Base-by-base conservation (phyloP, 1,284 basidiomycete species). In the Athelia psychrophila region DNA sequence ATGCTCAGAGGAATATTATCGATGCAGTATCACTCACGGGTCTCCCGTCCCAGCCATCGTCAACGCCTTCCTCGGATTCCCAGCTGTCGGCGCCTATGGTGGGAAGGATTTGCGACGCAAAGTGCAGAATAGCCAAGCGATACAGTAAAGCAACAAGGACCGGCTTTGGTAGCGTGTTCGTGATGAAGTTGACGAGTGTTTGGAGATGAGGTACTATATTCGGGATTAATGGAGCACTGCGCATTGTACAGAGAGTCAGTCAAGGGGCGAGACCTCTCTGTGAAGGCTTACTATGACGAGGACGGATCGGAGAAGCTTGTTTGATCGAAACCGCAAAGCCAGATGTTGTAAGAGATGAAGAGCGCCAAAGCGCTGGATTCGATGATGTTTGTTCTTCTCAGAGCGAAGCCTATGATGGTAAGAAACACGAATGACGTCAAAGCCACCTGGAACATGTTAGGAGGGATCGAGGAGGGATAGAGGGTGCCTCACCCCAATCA, bases 331-430 rank as follows among this genome's bases (percentile, higher is more conserved):
- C 88, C 88, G 62, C 88, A 90, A 36, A 91, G 74, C 88, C 88
- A 92, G 42, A 91, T 79, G 58, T 90, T 92, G 67, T 91, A 95
- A 15, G 91, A 90, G 32, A 95, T 80, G 65, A 94, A 92, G 42
- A 95, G 75, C 2, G 92, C 87, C 40, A 96, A 81, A 44, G 91
- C 84, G 15, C 88, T 86, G 2, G 94, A 94, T 68, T 98, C 95
- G 53, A 98, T 88, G 40, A 96, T 90, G 61, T 95, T 97, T 45
- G 95, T 97, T 48, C 93, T 80, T 51, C 93, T 82, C 54, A 95
- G 69, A 12, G 83, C 84, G 68, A 98, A 96, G 4, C 93, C 93
- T 57, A 98, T 96, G 57, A 92, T 79, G 2, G 91, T 93, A 35
- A 98, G 78, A 72, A 98, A 98, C 44, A 95, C 65, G 58, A 87